Conservation (phyloP, 805 yeast genomes). For the Starmerella sp. region DNA sequence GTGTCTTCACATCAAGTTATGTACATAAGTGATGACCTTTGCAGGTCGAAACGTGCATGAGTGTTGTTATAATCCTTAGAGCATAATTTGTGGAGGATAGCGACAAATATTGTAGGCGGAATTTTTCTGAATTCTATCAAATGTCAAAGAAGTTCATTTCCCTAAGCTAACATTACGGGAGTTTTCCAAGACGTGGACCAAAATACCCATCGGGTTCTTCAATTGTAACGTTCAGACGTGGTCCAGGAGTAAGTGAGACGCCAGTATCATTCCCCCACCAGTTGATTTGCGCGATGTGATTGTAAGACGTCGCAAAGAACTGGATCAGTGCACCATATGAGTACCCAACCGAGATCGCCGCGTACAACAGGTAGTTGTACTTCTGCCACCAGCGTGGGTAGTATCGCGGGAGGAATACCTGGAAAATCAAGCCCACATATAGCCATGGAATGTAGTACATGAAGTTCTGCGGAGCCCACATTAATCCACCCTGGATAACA, state of each 20-base stretch:
- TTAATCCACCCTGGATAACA: constrained; percentile 34
- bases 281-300: constrained; percentile 31
- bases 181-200: constrained; percentile 22
- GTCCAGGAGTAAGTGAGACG: not conserved
- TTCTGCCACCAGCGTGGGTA: constrained; percentile 45
- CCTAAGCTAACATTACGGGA: not conserved
- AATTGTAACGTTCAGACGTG: constrained; percentile 3
- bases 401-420: constrained; percentile 37
- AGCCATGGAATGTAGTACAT: constrained; percentile 18
- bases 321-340: constrained; percentile 48
- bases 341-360: constrained; percentile 50
- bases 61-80: too few relatives aligned
- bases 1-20: too few relatives aligned
- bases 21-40: too few relatives aligned
- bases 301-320: constrained; percentile 41
- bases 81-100: too few relatives aligned
- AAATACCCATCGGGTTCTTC: constrained; percentile 26
- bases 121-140: too few relatives aligned
- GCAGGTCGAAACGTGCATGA: too few relatives aligned
- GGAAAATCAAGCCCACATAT: constrained; percentile 32
- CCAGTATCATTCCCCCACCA: constrained; percentile 54
- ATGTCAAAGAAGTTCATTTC: too few relatives aligned
- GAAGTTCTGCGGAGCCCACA: constrained; percentile 26
- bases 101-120: too few relatives aligned
- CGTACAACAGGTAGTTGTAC: constrained; percentile 40